Percentiles rank a stretch among this genome's conserved stretches.
These are phyloP conservation scores for Pugionium dolabratum DNA, from an alignment of 345 rosid species.

Conservation along the genomic window DNA sequence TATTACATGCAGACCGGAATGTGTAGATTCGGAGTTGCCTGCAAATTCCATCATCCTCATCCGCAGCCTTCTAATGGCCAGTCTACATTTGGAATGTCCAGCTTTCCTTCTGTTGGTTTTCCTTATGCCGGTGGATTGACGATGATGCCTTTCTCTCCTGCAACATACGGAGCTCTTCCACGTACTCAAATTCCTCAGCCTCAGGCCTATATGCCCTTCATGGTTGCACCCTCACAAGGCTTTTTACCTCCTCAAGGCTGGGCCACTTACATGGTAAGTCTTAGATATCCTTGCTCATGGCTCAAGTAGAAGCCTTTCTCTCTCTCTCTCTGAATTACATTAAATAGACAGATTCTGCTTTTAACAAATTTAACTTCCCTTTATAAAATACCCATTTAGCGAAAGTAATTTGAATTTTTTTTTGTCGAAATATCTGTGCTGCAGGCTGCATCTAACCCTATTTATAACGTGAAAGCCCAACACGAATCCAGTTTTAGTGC, in stretches of 20 bases:
- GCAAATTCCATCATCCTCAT: conserved; percentile 82
- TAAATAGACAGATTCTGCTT: background rate
- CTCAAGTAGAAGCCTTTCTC: background rate
- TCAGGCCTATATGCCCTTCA: conserved; percentile 56
- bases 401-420: background rate
- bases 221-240: conserved; percentile 63
- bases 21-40: conserved; percentile 75
- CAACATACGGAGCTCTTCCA: conserved; percentile 52
- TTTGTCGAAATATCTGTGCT: conserved; percentile 28
- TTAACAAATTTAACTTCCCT: background rate
- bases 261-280: conserved; percentile 65
- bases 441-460: conserved; percentile 49
- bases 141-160: conserved; percentile 56
- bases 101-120: conserved; percentile 52
- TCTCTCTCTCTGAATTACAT: background rate
- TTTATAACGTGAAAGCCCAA: conserved; percentile 51
- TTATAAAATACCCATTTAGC: conserved; percentile 5
- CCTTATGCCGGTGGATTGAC: conserved; percentile 60
- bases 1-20: conserved; percentile 73
- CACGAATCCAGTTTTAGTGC: conserved; percentile 55
- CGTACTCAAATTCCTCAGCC: conserved; percentile 48
- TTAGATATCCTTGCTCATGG: background rate
- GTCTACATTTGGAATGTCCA: conserved; percentile 48
- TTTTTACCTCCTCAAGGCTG: conserved; percentile 61
- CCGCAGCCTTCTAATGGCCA: conserved; percentile 53